These are phyloP conservation scores for Zymoseptoria tritici DNA, from an alignment of 2,329 filamentous ascomycete genomes.

Conservation along the genomic window DNA sequence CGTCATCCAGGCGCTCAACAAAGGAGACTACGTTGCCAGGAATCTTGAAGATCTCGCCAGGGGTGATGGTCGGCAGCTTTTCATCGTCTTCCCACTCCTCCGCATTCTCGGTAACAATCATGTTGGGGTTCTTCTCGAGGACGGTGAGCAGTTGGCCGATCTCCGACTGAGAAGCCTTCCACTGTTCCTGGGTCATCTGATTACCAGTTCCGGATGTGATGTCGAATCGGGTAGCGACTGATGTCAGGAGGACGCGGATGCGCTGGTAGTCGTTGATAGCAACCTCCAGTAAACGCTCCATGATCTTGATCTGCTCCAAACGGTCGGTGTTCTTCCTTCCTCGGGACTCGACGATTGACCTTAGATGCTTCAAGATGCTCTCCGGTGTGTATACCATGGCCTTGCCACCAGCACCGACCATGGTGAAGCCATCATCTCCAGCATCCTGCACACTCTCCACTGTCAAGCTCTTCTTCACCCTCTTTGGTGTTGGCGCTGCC, in stretches of 20 bases:
- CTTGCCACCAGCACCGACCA: slow-evolving; percentile 82
- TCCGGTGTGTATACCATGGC: slow-evolving; percentile 89
- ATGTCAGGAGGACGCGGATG: slow-evolving; percentile 81
- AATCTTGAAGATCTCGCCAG: slow-evolving; percentile 77
- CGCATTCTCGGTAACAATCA: slow-evolving; percentile 80
- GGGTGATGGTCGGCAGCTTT: slow-evolving; percentile 68
- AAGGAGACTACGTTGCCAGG: slow-evolving; percentile 92
- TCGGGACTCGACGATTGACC: slow-evolving; percentile 86
- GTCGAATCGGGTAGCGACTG: slow-evolving; percentile 93
- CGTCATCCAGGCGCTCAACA: slow-evolving; percentile 90
- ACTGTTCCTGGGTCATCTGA: slow-evolving; percentile 92
- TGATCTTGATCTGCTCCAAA: slow-evolving; percentile 86
- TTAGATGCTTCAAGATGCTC: slow-evolving; percentile 95
- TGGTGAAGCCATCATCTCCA: slow-evolving; percentile 81
- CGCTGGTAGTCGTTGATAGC: slow-evolving; percentile 85
- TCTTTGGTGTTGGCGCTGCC: slow-evolving; percentile 47
- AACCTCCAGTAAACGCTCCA: slow-evolving; percentile 93
- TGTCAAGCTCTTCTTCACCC: slow-evolving; percentile 42
- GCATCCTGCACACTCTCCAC: slow-evolving; percentile 47
- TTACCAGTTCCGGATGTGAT: slow-evolving; percentile 69
- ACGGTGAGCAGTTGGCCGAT: slow-evolving; percentile 68
- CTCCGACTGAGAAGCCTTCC: slow-evolving; percentile 90
- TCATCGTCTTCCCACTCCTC: slow-evolving; percentile 99
- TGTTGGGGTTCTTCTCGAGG: slow-evolving; percentile 70
- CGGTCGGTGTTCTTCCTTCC: slow-evolving; percentile 99